Evolutionary conservation across 768 basidiomycete genomes (phyloP), one percentile per base, ranked within the genome.

Genomic region (Xerocomellus chrysenteron): DNA sequence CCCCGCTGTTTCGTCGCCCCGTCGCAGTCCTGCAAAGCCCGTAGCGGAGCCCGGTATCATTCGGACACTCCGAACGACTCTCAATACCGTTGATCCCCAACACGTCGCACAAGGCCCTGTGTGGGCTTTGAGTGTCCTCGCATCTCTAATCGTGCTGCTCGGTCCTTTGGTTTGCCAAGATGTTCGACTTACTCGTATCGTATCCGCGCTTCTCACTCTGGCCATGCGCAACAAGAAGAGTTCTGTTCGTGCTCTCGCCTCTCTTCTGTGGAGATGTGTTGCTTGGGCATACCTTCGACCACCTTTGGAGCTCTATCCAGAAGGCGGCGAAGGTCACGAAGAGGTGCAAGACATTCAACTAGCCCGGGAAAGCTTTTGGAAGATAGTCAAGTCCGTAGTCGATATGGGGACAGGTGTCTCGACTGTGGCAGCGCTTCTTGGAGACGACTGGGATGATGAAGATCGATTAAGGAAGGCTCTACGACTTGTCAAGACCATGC

Each of bases 51-150:
- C 84, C 1, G 36, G 72, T 4, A 86, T 91, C 56, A 68, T 85
- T 37, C 83, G 86, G 48, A 87, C 87, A 1, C 76, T 92, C 6
- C 82, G 87, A 28, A 82, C 82, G 1, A 87, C 86, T 1, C 73
- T 92, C 45, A 70, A 70, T 16, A 75, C 80, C 1, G 68, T 74
- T 4, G 84, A 87, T 7, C 85, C 85, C 2, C 68, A 71, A 7
- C 80, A 86, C 57, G 80, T 80, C 9, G 87, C 88, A 1, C 86
- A 90, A 63, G 88, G 89, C 1, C 89, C 91, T 10, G 84, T 87
- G 1, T 92, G 91, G 91, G 85, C 81, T 5, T 74, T 90, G 51
- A 81, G 80, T 56, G 85, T 90, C 33, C 73, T 91, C 2, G 83
- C 86, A 0, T 77, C 78, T 57, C 72, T 92, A 50, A 76, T 89